Evolutionary conservation across 2,329 filamentous ascomycete genomes (phyloP), one percentile per base, ranked within the genome.

Genomic region (Rhinocladiella similis): DNA sequence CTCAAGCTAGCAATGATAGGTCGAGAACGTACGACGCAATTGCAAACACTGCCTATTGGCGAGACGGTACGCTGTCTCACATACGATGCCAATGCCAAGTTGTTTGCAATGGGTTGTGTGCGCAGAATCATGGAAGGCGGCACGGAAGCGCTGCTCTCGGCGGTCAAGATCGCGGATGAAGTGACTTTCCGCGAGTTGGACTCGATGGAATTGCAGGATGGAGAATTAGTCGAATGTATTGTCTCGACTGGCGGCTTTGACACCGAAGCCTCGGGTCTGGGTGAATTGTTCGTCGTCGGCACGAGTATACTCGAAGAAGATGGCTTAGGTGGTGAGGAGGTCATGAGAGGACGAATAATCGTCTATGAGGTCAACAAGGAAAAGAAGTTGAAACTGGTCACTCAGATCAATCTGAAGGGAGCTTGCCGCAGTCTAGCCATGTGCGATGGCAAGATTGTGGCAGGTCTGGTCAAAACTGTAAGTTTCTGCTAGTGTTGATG

Each of bases 111-210:
- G 3, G 93, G 92, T 1, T 94, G 90, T 25, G 89, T 97, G 57
- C 86, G 86, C 60, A 84, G 91, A 14, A 84, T 88, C 50, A 73
- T 97, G 1, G 74, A 81, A 10, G 75, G 83, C 7, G 89, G 88
- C 13, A 85, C 85, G 62, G 94, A 99, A 71, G 73, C 86, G 3
- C 81, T 96, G 12, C 82, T 83, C 9, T 93, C 89, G 66, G 86
- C 86, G n/a, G 89, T 99, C 68, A 88, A 88, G 66, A 82, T 99
- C 1, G 91, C 95, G 1, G 93, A 99, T 66, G 94, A 97, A 68
- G 85, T 97, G 33, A 78, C 90, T 16, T 96, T 97, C 71, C 85
- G 89, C 58, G 83, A 88, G 50, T 78, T 97, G 0, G 90, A 88
- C 63, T 83, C 86, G 0, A 87, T 89, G 60, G 70, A 81, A 5